Evolutionary conservation across 306 rosid species (phyloP).

Genomic region (Casuarina equisetifolia): DNA sequence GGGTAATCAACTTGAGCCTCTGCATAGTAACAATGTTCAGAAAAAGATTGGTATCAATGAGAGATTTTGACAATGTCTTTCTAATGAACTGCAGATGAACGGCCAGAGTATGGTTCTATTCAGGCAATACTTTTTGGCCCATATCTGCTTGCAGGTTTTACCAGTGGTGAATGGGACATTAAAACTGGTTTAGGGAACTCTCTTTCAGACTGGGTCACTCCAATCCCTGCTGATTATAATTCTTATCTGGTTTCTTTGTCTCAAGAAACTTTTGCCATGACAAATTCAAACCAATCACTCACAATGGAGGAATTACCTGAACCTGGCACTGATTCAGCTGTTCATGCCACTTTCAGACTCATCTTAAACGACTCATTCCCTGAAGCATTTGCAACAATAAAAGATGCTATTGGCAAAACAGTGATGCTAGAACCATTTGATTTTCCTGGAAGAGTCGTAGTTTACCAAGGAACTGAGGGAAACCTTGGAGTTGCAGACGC

Average conservation of each 20-base stretch:
- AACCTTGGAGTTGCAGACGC: constrained; percentile 46
- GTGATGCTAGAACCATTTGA: constrained; percentile 69
- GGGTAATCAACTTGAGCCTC: background rate
- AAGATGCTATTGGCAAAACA: constrained; percentile 31
- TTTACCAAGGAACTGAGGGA: constrained; percentile 43
- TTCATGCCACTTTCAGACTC: constrained; percentile 74
- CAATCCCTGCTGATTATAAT: constrained; percentile 58
- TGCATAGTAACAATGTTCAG: background rate
- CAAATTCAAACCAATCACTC: constrained; percentile 54
- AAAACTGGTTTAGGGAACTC: constrained; percentile 32
- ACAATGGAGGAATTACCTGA: constrained; percentile 45
- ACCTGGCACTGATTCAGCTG: constrained; percentile 49
- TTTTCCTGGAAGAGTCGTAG: constrained; percentile 68
- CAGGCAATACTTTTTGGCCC: constrained; percentile 84
- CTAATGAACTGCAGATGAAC: constrained; percentile 65
- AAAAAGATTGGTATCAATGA: background rate
- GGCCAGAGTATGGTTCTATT: constrained; percentile 57
- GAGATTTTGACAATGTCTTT: constrained; percentile 26
- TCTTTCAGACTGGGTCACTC: constrained; percentile 62
- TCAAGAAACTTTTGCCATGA: constrained; percentile 48
- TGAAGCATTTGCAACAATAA: constrained; percentile 14
- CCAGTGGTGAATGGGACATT: constrained; percentile 53
- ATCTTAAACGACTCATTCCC: constrained; percentile 32
- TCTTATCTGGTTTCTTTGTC: constrained; percentile 49
- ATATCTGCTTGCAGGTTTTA: constrained; percentile 68